Base-by-base conservation (phyloP, 2,329 filamentous ascomycete species). In the Cladosporium sp. region DNA sequence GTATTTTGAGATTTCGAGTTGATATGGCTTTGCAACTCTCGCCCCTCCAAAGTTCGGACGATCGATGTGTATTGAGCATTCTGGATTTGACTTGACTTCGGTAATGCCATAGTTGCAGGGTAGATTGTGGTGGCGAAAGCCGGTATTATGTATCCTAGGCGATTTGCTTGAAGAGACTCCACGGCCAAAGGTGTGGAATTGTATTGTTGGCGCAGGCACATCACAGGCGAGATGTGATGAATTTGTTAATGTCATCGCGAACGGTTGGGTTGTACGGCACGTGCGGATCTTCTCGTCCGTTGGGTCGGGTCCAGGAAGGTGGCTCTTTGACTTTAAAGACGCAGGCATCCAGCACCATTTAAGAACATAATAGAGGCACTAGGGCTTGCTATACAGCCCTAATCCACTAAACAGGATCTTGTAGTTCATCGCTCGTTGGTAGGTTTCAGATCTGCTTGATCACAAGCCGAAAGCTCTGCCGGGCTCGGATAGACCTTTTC, bases 111-210 rank as follows among this genome's bases (percentile, higher is more conserved):
- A 46, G 15, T 12, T 46, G 33, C 15, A 15, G 3, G 11, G 4
- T 7, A 46, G 15, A 7, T 8, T 16, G 7, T 46, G 43, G 18
- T 46, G 12, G 2, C 36, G 15, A 11, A 46, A 46, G 2, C 43
- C 43, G 18, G 33, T 27, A 12, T 46, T 46, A 11, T 46, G 43
- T 8, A 38, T 46, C 13, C 32, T 27, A 6, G 43, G 43, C 5
- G 43, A 38, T 8, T 38, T 38, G 33, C 43, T 46, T 20, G 38
- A 46, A 18, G 43, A 38, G 20, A 46, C 38, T n/a, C 33, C 33
- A 16, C 22, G 19, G 12, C 33, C 43, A 20, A 46, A 46, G 32
- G 38, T 38, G 15, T 46, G 43, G 33, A 29, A 46, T 13, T 46
- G 43, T 11, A 9, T 38, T 7, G 8, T 9, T 7, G 43, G 11